These are phyloP conservation scores for Bullera alba DNA, from an alignment of 768 basidiomycete genomes.

Conservation along the genomic window DNA sequence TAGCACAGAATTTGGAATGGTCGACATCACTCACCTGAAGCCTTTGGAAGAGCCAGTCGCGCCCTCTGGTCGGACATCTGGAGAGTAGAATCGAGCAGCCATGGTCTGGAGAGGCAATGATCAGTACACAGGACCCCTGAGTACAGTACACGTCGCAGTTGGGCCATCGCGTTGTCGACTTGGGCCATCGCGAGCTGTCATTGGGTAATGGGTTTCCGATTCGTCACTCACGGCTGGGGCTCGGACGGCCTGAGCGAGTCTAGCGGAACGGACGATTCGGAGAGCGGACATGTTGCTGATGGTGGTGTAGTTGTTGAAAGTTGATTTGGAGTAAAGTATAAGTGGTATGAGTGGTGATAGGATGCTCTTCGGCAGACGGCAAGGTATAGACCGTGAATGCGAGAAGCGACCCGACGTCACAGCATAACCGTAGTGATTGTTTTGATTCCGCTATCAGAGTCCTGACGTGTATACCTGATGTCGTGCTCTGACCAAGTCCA, in stretches of 20 bases:
- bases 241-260: neutral
- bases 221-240: constrained; percentile 1
- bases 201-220: neutral
- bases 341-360: too few relatives aligned
- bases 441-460: too few relatives aligned
- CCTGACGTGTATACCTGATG: too few relatives aligned
- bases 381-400: too few relatives aligned
- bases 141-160: neutral
- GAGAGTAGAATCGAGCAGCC: constrained; percentile 29
- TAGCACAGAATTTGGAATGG: neutral
- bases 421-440: too few relatives aligned
- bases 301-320: neutral
- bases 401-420: too few relatives aligned
- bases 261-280: neutral
- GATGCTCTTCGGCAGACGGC: too few relatives aligned
- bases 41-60: constrained; percentile 35
- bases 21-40: constrained; percentile 27
- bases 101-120: constrained; percentile 2
- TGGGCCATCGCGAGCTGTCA: neutral
- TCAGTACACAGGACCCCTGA: neutral
- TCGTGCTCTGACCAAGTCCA: too few relatives aligned
- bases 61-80: constrained; percentile 29
- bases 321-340: too few relatives aligned
- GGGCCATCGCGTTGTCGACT: neutral
- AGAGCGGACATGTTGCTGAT: constrained; percentile 1